Base-by-base conservation (phyloP, 2,329 filamentous ascomycete species). In the Diplodia intermedia region DNA sequence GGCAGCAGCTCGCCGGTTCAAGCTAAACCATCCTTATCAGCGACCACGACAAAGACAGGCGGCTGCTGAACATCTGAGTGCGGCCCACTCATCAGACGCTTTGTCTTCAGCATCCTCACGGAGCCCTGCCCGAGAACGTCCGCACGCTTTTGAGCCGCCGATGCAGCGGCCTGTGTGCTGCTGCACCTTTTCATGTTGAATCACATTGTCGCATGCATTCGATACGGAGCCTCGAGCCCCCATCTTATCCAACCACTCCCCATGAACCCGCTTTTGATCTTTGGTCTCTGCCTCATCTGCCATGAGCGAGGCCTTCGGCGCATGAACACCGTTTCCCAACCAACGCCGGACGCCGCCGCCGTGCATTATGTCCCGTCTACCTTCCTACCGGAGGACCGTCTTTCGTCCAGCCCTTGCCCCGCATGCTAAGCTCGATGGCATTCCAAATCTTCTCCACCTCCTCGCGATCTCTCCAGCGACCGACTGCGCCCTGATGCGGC, bases 381-480 rank as follows among this genome's bases (percentile, higher is more conserved):
- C 60, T 63, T 12, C 60, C 60, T 9, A 33, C 43, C 11, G 66
- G 66, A 14, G 47, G 15, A 5, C 89, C 87, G 73, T 93, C 91
- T 76, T 86, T 89, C 67, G 86, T 88, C 93, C 93, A 97, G 2
- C 93, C 94, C 77, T 90, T 92, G 69, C 86, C 85, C 74, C 90
- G 86, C 95, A 99, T 98, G 71, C 91, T 91, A 71, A 86, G 86
- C 84, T 98, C 95, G 71, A 99, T 91, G 4, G 88, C 84, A 75
- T 91, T 91, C 95, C 95, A 99, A 70, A 99, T 92, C 69, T 89
- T 85, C 84, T 98, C 95, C 11, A 97, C 93, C 20, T 96, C 89
- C 82, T 98, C 95, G 62, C 94, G 86, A 80, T 99, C 95, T 73
- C 94, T 86, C 89, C 94, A 98, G 69, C 90, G 75, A 50, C 88